phyloP scores from a whole-genome alignment of 371 early-diverging fungal species.

The Fennellomyces sp. region DNA sequence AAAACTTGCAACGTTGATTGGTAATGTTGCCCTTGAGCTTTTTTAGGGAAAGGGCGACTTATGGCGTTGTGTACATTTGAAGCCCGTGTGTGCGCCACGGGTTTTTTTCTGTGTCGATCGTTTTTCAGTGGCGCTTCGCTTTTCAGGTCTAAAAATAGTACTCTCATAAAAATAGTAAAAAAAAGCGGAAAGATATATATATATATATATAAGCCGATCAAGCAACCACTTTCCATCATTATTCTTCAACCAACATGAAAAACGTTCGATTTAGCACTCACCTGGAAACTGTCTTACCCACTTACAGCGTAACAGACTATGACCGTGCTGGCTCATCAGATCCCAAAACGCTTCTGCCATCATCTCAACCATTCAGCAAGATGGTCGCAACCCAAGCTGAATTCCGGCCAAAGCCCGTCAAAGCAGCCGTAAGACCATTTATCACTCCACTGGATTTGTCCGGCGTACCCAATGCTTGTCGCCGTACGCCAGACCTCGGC shows the following conservation, averaged over 20 bases:
- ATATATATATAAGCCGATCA: background rate
- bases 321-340: background rate
- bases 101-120: no score
- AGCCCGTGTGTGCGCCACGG: no score
- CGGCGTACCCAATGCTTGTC: constrained; percentile 10
- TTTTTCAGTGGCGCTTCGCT: no score
- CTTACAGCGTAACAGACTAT: constrained; percentile 11
- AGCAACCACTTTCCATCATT: no score
- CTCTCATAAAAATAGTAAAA: background rate
- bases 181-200: background rate
- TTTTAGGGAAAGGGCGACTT: background rate
- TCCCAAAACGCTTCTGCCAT: background rate
- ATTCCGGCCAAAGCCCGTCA: background rate
- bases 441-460: constrained; percentile 7
- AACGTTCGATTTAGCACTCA: constrained; percentile 9
- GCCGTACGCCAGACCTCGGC: background rate
- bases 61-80: no score
- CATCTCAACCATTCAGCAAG: background rate
- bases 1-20: background rate
- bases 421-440: background rate
- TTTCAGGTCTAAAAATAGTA: no score
- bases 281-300: background rate
- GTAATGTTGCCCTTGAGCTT: background rate
- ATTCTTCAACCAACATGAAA: background rate
- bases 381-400: no score